Evolutionary conservation across 345 rosid species (phyloP), one percentile per base, ranked within the genome.

Genomic region (Eucalyptus curtisii): DNA sequence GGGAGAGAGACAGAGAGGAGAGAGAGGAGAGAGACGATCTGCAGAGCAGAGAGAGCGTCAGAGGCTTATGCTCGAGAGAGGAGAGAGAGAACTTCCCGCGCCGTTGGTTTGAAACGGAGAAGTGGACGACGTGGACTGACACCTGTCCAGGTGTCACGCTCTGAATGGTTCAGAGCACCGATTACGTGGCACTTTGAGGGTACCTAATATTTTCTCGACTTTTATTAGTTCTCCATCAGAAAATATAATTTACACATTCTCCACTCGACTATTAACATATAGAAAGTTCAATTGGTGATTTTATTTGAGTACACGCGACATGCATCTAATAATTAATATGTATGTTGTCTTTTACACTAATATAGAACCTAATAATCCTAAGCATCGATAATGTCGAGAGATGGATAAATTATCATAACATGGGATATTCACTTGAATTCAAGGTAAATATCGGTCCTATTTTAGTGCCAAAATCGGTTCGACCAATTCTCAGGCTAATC

Each of bases 381-480:
- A 22, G 1, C 5, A 76, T 11, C 1, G 30, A 22, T 76, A 76
- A 20, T 76, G 30, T 76, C 2, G 2, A 20, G 47, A 20, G 47
- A 20, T 37, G 27, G 2, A 76, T 37, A 19, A 37, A 76, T 76
- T 76, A 37, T 76, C 8, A 20, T 19, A 2, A 37, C 5, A 19
- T 5, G 24, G 1, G 2, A 37, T 3, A 20, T 37, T 76, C 13
- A 8, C 42, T 31, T 68, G 24, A 33, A 68, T 16, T 3, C 10
- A 10, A 33, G 7, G 12, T 68, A 17, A 68, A 33, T 37, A 33
- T 71, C 1, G 0, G 3, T 33, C 44, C 24, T 1, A 0, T 4
- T 16, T 68, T 37, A 31, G 37, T 4, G 20, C 3, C 10, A 40
- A 5, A 33, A 68, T 7, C 0, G 3, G 20, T n/a, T 31, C 4